phyloP scores from a whole-genome alignment of 1,284 basidiomycete genomes.

The Volvariella surrecta region DNA sequence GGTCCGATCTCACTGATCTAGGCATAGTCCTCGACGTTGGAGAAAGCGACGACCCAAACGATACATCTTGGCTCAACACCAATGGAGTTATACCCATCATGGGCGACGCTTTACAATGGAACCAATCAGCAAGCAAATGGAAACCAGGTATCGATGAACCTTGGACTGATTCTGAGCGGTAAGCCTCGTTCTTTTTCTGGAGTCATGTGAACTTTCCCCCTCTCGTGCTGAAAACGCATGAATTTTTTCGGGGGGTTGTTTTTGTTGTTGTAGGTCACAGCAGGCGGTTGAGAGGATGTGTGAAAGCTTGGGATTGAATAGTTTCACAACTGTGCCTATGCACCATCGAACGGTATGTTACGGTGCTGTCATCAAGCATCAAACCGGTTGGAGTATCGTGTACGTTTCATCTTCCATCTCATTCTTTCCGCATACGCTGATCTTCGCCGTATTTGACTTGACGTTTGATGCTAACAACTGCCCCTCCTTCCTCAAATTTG shows the following conservation, averaged over 20 bases:
- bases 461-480: slow-evolving; percentile 5
- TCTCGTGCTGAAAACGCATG: too few relatives aligned
- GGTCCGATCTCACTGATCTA: slow-evolving; percentile 56
- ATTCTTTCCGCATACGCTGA: too few relatives aligned
- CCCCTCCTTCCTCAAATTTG: too few relatives aligned
- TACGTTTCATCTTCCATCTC: slow-evolving; percentile 27
- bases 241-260: too few relatives aligned
- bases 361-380: slow-evolving; percentile 61
- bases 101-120: slow-evolving; percentile 47
- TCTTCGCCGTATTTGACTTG: neutral
- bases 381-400: slow-evolving; percentile 77
- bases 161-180: slow-evolving; percentile 33
- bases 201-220: neutral
- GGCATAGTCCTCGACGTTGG: slow-evolving; percentile 29
- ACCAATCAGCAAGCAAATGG: slow-evolving; percentile 25
- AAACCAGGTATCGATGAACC: slow-evolving; percentile 29
- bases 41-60: neutral
- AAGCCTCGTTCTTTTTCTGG: slow-evolving; percentile 7
- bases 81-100: slow-evolving; percentile 48
- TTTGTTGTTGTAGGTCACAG: slow-evolving; percentile 25
- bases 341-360: slow-evolving; percentile 68
- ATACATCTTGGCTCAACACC: slow-evolving; percentile 25
- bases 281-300: slow-evolving; percentile 34
- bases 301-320: slow-evolving; percentile 39
- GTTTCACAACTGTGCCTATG: slow-evolving; percentile 61